Evolutionary conservation across 1,284 basidiomycete genomes (phyloP).

Genomic region (Marasmius sp.): DNA sequence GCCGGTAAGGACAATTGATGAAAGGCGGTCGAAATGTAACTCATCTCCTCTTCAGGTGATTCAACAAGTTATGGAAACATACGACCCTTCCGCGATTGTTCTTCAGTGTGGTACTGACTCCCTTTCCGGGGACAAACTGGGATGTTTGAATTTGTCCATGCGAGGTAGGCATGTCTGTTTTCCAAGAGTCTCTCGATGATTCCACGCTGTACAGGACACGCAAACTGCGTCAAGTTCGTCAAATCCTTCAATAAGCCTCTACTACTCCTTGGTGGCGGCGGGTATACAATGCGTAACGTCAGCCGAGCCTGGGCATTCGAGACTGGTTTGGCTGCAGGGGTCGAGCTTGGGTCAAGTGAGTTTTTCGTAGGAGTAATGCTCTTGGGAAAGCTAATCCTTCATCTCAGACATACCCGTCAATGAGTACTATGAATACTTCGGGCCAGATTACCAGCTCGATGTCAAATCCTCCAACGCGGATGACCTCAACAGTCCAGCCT

Average conservation of each 20-base stretch:
- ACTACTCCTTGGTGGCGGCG: constrained; percentile 92
- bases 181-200: background rate
- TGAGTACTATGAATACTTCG: constrained; percentile 99
- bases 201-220: constrained; percentile 64
- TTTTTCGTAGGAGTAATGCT: background rate
- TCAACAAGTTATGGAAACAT: constrained; percentile 92
- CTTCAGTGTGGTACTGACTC: constrained; percentile 99
- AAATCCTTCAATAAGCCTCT: constrained; percentile 95
- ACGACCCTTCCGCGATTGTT: constrained; percentile 94
- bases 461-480: constrained; percentile 96
- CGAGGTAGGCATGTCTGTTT: constrained; percentile 53
- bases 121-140: constrained; percentile 93
- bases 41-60: constrained; percentile 73
- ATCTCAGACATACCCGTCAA: constrained; percentile 89
- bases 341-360: constrained; percentile 84
- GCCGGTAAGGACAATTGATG: constrained; percentile 59
- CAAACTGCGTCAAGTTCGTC: constrained; percentile 96
- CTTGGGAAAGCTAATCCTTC: constrained; percentile 1
- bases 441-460: constrained; percentile 96
- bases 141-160: constrained; percentile 97
- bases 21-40: background rate
- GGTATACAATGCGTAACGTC: constrained; percentile 98
- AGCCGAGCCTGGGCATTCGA: constrained; percentile 98
- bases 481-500: constrained; percentile 92
- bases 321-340: constrained; percentile 94